Percentiles rank a stretch among this genome's conserved stretches.
These are phyloP conservation scores for Irpex sp. DNA, from an alignment of 1,284 basidiomycete species.

Conservation along the genomic window DNA sequence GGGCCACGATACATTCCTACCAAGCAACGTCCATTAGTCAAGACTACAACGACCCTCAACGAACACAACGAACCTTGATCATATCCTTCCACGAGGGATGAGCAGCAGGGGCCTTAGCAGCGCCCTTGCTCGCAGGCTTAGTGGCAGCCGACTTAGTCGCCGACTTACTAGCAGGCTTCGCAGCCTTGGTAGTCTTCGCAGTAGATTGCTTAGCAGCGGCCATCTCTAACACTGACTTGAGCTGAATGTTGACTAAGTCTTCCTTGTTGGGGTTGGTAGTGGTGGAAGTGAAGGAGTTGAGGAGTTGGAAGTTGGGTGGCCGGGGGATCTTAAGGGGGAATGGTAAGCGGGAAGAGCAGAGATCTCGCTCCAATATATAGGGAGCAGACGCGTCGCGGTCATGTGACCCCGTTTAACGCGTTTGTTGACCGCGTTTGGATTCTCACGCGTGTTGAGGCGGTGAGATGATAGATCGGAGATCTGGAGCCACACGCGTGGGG, in stretches of 20 bases:
- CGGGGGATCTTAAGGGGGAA: conserved; percentile 16
- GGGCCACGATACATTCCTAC: conserved; percentile 78
- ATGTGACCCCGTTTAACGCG: conserved; percentile 29
- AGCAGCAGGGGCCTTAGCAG: conserved; percentile 25
- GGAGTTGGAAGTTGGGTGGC: conserved; percentile 11
- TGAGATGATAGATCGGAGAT: neutral
- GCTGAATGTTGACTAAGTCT: conserved; percentile 8
- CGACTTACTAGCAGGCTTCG: conserved; percentile 38
- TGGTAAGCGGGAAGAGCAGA: conserved; percentile 14
- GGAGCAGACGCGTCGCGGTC: conserved; percentile 29
- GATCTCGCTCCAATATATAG: conserved; percentile 27
- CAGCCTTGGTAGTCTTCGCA: conserved; percentile 35
- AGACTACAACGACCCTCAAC: conserved; percentile 10
- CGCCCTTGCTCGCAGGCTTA: conserved; percentile 34
- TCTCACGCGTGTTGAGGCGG: neutral
- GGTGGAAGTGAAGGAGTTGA: conserved; percentile 5
- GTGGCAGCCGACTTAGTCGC: conserved; percentile 24
- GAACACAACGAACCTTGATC: conserved; percentile 58
- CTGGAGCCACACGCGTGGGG: neutral
- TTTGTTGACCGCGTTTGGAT: conserved; percentile 31
- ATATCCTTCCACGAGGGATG: conserved; percentile 77
- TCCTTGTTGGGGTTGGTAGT: too few relatives aligned
- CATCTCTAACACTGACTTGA: conserved; percentile 15
- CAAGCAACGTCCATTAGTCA: conserved; percentile 9
- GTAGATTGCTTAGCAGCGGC: conserved; percentile 12